A percentile compares a stretch with the other conserved stretches of the same genome.
phyloP scores from a whole-genome alignment of 148 eudicot genomes.

The Vaccinium myrtillus region DNA sequence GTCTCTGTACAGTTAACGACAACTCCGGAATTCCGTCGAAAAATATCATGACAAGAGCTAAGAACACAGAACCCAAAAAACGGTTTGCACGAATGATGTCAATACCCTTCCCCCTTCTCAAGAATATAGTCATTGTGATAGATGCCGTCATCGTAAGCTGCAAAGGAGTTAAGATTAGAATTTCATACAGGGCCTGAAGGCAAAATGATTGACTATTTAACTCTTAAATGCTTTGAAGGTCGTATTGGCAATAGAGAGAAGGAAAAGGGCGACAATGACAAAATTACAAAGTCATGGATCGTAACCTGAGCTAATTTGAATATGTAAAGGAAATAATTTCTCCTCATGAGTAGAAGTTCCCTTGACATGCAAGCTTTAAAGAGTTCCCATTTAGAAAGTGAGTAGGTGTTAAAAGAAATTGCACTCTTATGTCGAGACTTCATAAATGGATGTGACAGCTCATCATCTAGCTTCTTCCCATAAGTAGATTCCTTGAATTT shows the following conservation, averaged over 20 bases:
- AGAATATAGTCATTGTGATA: constrained; percentile 60
- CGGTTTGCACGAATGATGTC: constrained; percentile 52
- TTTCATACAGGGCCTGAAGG: background rate
- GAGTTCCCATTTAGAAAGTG: constrained; percentile 61
- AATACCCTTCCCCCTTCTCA: constrained; percentile 54
- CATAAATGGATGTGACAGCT: constrained; percentile 42
- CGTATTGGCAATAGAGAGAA: background rate
- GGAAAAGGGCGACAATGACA: background rate
- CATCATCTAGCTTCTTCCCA: constrained; percentile 45
- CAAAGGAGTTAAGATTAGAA: background rate
- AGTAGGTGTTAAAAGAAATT: constrained; percentile 39
- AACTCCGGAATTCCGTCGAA: constrained; percentile 73
- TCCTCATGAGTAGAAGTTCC: constrained; percentile 69
- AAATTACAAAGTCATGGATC: background rate
- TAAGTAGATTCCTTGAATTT: constrained; percentile 44
- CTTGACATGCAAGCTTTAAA: constrained; percentile 74
- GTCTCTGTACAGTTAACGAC: constrained; percentile 66
- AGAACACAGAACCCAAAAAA: constrained; percentile 69
- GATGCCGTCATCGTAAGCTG: constrained; percentile 61
- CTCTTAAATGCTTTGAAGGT: background rate
- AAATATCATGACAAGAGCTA: constrained; percentile 49
- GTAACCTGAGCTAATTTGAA: constrained; percentile 73
- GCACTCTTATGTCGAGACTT: constrained; percentile 45
- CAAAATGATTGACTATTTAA: background rate
- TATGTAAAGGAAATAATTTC: constrained; percentile 64